Evolutionary conservation across 495 filamentous ascomycete species (phyloP).

Genomic region (Staphylotrichum tortipilum): DNA sequence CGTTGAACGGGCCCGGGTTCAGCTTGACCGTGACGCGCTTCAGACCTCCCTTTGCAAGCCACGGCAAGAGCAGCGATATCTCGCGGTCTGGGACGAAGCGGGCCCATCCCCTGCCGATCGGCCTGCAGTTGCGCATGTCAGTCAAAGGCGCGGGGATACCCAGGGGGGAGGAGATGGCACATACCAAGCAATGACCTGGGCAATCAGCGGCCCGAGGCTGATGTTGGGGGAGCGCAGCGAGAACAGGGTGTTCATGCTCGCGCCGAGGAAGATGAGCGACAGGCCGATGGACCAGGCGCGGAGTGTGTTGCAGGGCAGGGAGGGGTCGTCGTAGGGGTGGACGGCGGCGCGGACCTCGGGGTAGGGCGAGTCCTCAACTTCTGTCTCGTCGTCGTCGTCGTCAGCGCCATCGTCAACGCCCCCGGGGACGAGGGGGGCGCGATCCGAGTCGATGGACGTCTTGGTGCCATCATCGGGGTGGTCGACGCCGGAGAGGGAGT

Average conservation of each 20-base stretch:
- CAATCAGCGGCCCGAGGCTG: constrained; percentile 56
- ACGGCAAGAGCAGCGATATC: constrained; percentile 21
- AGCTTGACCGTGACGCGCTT: constrained; percentile 18
- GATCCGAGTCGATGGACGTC: constrained; percentile 3
- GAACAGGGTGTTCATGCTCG: constrained; percentile 62
- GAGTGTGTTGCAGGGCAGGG: constrained; percentile 57
- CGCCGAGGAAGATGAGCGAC: constrained; percentile 54
- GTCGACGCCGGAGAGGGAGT: constrained; percentile 23
- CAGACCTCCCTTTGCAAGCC: not conserved
- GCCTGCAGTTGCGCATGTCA: no score
- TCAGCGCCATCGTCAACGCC: not conserved
- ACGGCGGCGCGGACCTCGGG: constrained; percentile 59
- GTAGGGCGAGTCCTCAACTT: constrained; percentile 56
- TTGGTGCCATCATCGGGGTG: constrained; percentile 28
- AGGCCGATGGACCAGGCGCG: constrained; percentile 68
- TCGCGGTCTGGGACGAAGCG: constrained; percentile 41
- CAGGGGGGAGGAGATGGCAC: no score
- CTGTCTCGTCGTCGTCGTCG: constrained; percentile 14
- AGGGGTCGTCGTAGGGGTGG: constrained; percentile 54
- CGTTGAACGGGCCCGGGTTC: constrained; percentile 70
- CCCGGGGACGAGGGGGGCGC: not conserved
- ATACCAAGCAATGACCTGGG: constrained; percentile 58
- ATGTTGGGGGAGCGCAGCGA: constrained; percentile 59
- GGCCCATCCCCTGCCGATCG: constrained; percentile 51
- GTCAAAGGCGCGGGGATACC: no score